These are phyloP conservation scores for Tetrahymena malaccensis DNA, from an alignment of 73 alveolate species.

Conservation along the genomic window DNA sequence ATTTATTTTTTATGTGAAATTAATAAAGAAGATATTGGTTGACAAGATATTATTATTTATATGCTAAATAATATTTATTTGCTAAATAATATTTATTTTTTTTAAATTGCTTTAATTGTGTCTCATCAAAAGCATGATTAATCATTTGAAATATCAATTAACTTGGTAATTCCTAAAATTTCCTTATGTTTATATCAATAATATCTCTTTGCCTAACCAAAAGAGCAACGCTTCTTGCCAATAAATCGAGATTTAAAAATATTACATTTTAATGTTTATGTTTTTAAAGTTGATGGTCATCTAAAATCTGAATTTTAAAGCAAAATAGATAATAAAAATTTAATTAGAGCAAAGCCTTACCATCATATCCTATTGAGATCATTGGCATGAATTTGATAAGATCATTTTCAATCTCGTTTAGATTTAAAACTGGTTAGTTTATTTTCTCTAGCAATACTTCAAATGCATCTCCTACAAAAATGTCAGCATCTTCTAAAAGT, in stretches of 20 bases:
- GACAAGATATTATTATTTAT: background rate
- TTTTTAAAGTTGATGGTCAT: too few species aligned
- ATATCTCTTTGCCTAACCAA: too few species aligned
- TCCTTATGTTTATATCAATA: too few species aligned
- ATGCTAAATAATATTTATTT: background rate
- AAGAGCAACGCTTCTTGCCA: too few species aligned
- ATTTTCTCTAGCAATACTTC: background rate
- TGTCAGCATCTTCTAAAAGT: background rate
- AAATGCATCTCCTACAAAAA: background rate
- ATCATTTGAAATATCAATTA: too few species aligned
- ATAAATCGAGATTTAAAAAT: too few species aligned
- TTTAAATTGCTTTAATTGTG: too few species aligned
- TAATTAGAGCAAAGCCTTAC: background rate
- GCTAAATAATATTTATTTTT: background rate
- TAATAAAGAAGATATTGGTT: background rate
- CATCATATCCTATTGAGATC: background rate
- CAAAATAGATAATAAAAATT: background rate
- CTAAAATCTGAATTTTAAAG: background rate
- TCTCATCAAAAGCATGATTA: background rate
- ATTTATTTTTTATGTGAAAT: background rate
- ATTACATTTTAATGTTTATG: too few species aligned
- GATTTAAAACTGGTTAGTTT: background rate
- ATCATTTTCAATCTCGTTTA: background rate
- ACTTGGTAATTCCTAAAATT: background rate
- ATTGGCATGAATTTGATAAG: background rate